Evolutionary conservation across 2,329 filamentous ascomycete genomes (phyloP).

Genomic region (Coniochaeta hoffmannii): DNA sequence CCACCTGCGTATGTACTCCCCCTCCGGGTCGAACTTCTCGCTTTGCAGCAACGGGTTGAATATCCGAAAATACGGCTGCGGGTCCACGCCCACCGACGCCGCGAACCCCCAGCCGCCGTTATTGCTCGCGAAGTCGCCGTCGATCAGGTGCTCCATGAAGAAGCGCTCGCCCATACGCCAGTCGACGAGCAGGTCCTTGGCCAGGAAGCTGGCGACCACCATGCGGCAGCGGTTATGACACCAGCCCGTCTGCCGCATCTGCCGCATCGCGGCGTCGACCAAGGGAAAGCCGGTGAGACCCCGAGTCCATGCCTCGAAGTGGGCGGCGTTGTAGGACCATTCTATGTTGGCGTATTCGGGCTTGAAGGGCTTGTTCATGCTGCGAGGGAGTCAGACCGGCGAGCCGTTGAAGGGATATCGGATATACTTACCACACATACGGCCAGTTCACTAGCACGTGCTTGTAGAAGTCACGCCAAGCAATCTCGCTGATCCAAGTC

Average conservation of each 20-base stretch:
- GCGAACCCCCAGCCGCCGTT: constrained; percentile 55
- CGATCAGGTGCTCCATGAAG: constrained; percentile 76
- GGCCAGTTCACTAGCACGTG: constrained; percentile 83
- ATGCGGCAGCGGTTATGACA: constrained; percentile 86
- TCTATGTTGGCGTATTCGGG: constrained; percentile 74
- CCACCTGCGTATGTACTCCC: constrained; percentile 78
- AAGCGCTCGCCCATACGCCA: constrained; percentile 76
- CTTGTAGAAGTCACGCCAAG: constrained; percentile 84
- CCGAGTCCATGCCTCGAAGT: constrained; percentile 67
- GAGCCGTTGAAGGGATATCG: neutral
- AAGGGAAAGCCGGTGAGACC: constrained; percentile 76
- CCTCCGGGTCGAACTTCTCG: constrained; percentile 75
- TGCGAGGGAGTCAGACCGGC: constrained; percentile 8
- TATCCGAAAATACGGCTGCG: constrained; percentile 77
- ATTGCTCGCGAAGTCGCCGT: constrained; percentile 75
- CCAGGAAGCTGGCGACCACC: constrained; percentile 73
- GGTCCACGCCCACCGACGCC: constrained; percentile 28
- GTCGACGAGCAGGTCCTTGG: constrained; percentile 74
- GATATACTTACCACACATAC: constrained; percentile 51
- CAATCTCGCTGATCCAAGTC: constrained; percentile 74
- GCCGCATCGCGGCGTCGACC: constrained; percentile 81
- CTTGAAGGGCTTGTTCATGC: constrained; percentile 61
- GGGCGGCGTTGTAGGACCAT: constrained; percentile 68
- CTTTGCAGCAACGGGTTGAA: constrained; percentile 83
- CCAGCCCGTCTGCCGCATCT: constrained; percentile 59